Percentiles rank a stretch among this genome's conserved stretches.
Evolutionary conservation across 1,284 basidiomycete genomes (phyloP).

Genomic region (Psilocybe mexicana): DNA sequence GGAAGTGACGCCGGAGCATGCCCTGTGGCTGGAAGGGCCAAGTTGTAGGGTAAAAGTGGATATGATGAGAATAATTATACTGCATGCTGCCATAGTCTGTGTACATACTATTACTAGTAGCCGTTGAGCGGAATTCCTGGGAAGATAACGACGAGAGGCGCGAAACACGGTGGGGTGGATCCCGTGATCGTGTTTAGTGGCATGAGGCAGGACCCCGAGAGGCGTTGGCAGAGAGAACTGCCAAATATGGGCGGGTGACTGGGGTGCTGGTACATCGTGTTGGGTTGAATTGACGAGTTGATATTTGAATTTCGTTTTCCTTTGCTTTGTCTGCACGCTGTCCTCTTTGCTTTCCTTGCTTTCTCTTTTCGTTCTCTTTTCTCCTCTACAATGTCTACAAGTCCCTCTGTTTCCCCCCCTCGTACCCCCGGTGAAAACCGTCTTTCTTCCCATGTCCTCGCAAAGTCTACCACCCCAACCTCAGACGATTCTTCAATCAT

Average conservation of each 20-base stretch:
- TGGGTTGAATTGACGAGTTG: conserved; percentile 15
- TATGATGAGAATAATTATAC: conserved; percentile 4
- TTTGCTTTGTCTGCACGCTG: conserved; percentile 27
- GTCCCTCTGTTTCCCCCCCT: conserved; percentile 33
- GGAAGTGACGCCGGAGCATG: neutral
- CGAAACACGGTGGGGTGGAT: conserved; percentile 10
- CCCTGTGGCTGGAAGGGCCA: conserved; percentile 36
- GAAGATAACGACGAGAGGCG: neutral
- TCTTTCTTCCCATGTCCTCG: conserved; percentile 13
- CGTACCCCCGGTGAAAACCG: conserved; percentile 35
- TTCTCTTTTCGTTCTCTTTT: conserved; percentile 24
- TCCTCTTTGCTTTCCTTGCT: conserved; percentile 28
- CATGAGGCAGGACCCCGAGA: conserved; percentile 29
- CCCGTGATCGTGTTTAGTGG: conserved; percentile 31
- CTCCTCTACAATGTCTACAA: conserved; percentile 23
- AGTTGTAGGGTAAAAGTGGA: conserved; percentile 36
- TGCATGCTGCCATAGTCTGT: neutral
- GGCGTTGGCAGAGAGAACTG: conserved; percentile 7
- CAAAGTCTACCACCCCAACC: conserved; percentile 39
- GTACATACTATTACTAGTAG: neutral
- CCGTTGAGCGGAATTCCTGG: neutral
- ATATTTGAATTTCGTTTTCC: conserved; percentile 20
- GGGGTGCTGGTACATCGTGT: conserved; percentile 33
- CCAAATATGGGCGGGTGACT: conserved; percentile 16
- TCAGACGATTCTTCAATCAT: conserved; percentile 63